These are phyloP conservation scores for Mycosphaerella sp. DNA, from an alignment of 2,329 filamentous ascomycete genomes.

Conservation along the genomic window DNA sequence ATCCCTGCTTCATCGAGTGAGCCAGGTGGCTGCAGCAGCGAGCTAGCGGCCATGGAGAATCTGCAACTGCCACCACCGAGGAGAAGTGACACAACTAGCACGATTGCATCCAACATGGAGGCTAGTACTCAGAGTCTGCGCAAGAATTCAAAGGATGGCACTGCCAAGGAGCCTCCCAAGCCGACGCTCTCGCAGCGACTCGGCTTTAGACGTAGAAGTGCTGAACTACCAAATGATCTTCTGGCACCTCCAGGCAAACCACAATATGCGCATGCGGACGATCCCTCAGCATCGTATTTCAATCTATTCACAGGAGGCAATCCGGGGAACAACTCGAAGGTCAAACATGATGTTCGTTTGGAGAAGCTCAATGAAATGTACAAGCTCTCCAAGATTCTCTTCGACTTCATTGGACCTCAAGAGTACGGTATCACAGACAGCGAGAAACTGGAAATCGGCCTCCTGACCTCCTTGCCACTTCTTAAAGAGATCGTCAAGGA, in stretches of 20 bases:
- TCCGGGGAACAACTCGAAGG: slow-evolving; percentile 48
- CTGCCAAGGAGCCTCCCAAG: slow-evolving; percentile 12
- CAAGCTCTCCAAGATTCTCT: slow-evolving; percentile 85
- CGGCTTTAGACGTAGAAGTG: slow-evolving; percentile 49
- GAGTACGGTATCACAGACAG: slow-evolving; percentile 94
- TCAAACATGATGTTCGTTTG: slow-evolving; percentile 76
- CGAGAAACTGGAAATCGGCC: slow-evolving; percentile 97
- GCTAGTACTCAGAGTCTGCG: slow-evolving; percentile 4
- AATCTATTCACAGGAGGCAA: slow-evolving; percentile 74
- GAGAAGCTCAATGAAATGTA: slow-evolving; percentile 90
- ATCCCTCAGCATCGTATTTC: slow-evolving; percentile 66
- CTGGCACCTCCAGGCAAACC: background rate
- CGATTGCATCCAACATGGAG: slow-evolving; percentile 14
- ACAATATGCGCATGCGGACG: slow-evolving; percentile 27
- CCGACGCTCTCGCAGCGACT: slow-evolving; percentile 41
- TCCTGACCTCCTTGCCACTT: slow-evolving; percentile 85
- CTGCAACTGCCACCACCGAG: slow-evolving; percentile 20
- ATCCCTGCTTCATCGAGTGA: slow-evolving; percentile 19
- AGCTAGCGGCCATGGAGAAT: slow-evolving; percentile 9
- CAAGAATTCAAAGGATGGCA: slow-evolving; percentile 6
- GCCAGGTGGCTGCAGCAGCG: slow-evolving; percentile 1
- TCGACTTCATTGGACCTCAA: slow-evolving; percentile 97
- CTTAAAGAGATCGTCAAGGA: slow-evolving; percentile 96
- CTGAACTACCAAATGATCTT: slow-evolving; percentile 32
- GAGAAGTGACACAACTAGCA: slow-evolving; percentile 21